Base-by-base conservation (phyloP, 495 filamentous ascomycete species). In the Staphylotrichum longicolle region DNA sequence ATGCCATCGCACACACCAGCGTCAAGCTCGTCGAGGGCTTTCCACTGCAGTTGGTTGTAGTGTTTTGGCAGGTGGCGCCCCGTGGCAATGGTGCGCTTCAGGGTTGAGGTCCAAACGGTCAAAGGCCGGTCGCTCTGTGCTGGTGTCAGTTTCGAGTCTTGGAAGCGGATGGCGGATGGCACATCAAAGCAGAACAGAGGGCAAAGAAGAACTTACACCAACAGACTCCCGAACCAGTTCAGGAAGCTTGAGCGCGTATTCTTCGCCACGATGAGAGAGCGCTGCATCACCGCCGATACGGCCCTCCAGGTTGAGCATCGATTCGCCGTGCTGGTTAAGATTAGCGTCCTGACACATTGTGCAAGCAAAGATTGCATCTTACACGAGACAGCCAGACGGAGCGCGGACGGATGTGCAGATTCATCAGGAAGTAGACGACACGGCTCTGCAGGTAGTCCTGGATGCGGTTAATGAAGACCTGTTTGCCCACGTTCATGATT, bases 371-470 rank as follows among this genome's bases (percentile, higher is more conserved):
- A 30, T 10, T 42, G 39, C 49, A 44, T 79, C 88, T 72, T 84
- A 96, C 91, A 14, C 94, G 83, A 61, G 94, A 97, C 37, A 98
- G 80, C 94, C 94, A 98, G 67, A 98, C 96, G 8, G 91, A 95
- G 30, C 94, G 85, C n/a, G 93, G 93, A 66, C 91, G 92, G 67
- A 98, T 97, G 77, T 98, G 94, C 32, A 98, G 79, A 70, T 98
- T 98, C 86, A 97, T 97, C 46, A 97, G 85, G 70, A 96, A 98
- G 75, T 98, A 98, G 39, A 98, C 93, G 33, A 98, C 84, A 34
- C 94, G 87, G 70, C 90, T 95, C 71, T 97, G 94, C 41, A 98
- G 80, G 71, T 98, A 98, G 71, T 98, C 93, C 68, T 91, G 88
- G 67, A 98, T 96, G 70, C 90, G 88, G 73, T 98, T 98, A 80